phyloP scores from a whole-genome alignment of 495 filamentous ascomycete species.

The Diplogelasinospora grovesii region DNA sequence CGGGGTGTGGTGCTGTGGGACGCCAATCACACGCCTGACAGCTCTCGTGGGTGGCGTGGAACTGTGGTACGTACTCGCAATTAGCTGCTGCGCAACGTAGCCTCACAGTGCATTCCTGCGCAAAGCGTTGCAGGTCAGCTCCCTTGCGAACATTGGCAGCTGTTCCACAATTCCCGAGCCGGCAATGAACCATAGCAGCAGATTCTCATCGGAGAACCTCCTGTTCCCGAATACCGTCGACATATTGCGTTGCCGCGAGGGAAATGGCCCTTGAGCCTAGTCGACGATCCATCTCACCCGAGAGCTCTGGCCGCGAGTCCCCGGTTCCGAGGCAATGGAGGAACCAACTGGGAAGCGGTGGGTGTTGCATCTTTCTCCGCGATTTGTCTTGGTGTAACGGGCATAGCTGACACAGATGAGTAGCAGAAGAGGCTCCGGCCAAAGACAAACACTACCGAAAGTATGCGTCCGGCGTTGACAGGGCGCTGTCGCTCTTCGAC shows the following conservation, averaged over 20 bases:
- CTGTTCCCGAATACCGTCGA: conserved; percentile 1
- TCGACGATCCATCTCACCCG: conserved; percentile 63
- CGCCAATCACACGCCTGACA: too few relatives aligned
- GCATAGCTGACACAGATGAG: not conserved
- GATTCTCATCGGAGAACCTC: conserved; percentile 11
- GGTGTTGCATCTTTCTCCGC: too few relatives aligned
- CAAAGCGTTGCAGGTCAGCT: too few relatives aligned
- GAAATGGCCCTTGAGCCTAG: conserved; percentile 67
- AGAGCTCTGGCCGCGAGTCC: conserved; percentile 70
- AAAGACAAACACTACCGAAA: conserved; percentile 90
- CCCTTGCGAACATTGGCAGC: too few relatives aligned
- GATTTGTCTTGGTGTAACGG: too few relatives aligned
- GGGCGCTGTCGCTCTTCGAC: conserved; percentile 86
- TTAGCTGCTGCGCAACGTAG: too few relatives aligned
- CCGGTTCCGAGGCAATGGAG: conserved; percentile 57
- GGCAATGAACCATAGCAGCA: conserved; percentile 19
- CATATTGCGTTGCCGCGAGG: not conserved
- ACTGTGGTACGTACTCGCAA: too few relatives aligned
- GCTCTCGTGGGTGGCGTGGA: too few relatives aligned
- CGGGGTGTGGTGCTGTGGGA: too few relatives aligned
- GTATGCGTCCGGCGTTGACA: conserved; percentile 83
- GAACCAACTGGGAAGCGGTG: conserved; percentile 46
- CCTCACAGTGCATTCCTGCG: too few relatives aligned
- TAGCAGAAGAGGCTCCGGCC: conserved; percentile 54
- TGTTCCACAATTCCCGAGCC: too few relatives aligned